A percentile compares a stretch with the other conserved stretches of the same genome.
These are phyloP conservation scores for Ambrosia trifida DNA, from an alignment of 129 eudicot species.

Conservation along the genomic window DNA sequence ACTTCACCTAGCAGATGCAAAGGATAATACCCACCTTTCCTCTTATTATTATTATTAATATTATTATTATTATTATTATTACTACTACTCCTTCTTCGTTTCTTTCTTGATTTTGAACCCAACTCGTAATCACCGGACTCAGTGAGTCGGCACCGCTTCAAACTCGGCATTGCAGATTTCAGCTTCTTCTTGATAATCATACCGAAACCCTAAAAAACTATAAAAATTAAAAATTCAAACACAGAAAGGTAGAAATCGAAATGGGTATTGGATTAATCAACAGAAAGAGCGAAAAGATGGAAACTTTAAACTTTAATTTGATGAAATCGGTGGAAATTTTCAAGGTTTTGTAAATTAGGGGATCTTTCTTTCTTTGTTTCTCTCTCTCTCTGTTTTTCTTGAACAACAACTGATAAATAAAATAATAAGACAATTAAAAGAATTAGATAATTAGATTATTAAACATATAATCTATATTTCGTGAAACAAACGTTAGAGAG, in stretches of 20 bases:
- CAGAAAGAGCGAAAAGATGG: constrained; percentile 1
- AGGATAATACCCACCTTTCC: constrained; percentile 51
- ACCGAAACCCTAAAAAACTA: constrained; percentile 30
- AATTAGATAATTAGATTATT: too few relatives aligned
- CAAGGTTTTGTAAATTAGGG: constrained; percentile 27
- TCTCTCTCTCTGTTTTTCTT: constrained; percentile 34
- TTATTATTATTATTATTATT: neutral
- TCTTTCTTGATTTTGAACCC: constrained; percentile 34
- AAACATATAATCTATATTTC: constrained; percentile 17
- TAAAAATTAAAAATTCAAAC: neutral
- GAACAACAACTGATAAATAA: constrained; percentile 26
- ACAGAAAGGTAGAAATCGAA: neutral
- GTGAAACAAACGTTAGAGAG: constrained; percentile 31
- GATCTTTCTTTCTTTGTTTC: constrained; percentile 32
- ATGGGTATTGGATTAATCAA: constrained; percentile 21
- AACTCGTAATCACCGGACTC: constrained; percentile 58
- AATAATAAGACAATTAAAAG: constrained; percentile 24
- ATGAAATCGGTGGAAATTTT: constrained; percentile 13
- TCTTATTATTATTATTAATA: neutral
- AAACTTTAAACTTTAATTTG: constrained; percentile 31
- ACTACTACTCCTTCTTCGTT: constrained; percentile 43
- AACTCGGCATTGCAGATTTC: constrained; percentile 96
- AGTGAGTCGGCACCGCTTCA: constrained; percentile 71
- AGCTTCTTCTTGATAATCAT: constrained; percentile 90
- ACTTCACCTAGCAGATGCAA: constrained; percentile 74